Evolutionary conservation across 1,139 yeast species (phyloP).

Genomic region (Debaryomyces sp.): DNA sequence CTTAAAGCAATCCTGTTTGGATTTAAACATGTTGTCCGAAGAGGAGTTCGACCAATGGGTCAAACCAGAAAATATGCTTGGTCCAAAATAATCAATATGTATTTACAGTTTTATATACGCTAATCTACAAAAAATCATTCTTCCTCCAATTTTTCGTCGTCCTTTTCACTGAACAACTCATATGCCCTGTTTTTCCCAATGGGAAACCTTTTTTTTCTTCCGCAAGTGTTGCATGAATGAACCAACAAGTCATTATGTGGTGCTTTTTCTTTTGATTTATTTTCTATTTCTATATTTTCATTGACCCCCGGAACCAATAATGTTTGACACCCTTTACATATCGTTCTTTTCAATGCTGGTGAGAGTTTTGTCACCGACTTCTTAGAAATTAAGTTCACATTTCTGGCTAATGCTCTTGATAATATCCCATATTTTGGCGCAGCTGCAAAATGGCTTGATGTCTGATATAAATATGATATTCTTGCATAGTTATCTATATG

Average conservation of each 20-base stretch:
- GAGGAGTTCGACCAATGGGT: constrained; percentile 92
- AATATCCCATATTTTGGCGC: constrained; percentile 31
- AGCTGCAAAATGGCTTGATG: constrained; percentile 35
- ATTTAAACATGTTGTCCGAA: constrained; percentile 71
- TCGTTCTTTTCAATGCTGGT: constrained; percentile 59
- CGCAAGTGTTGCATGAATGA: constrained; percentile 30
- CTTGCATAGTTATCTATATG: constrained; percentile 63
- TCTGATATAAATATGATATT: constrained; percentile 58
- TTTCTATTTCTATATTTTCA: constrained; percentile 32
- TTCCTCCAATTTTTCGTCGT: constrained; percentile 15
- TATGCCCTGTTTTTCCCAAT: constrained; percentile 36
- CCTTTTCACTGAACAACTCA: constrained; percentile 30
- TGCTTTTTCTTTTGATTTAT: constrained; percentile 24
- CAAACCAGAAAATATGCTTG: constrained; percentile 92
- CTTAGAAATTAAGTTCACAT: constrained; percentile 55
- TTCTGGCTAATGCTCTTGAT: constrained; percentile 52
- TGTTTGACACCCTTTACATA: constrained; percentile 62
- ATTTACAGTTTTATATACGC: neutral
- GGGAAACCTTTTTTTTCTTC: constrained; percentile 32
- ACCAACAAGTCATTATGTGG: constrained; percentile 36
- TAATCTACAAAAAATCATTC: constrained; percentile 1
- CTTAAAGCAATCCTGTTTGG: constrained; percentile 84
- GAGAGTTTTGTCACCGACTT: constrained; percentile 64
- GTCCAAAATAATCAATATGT: constrained; percentile 57
- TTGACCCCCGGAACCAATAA: constrained; percentile 51